Evolutionary conservation across 225 moss, liverwort and hornwort genomes (phyloP).

Genomic region (Antitrichia curtipendula): DNA sequence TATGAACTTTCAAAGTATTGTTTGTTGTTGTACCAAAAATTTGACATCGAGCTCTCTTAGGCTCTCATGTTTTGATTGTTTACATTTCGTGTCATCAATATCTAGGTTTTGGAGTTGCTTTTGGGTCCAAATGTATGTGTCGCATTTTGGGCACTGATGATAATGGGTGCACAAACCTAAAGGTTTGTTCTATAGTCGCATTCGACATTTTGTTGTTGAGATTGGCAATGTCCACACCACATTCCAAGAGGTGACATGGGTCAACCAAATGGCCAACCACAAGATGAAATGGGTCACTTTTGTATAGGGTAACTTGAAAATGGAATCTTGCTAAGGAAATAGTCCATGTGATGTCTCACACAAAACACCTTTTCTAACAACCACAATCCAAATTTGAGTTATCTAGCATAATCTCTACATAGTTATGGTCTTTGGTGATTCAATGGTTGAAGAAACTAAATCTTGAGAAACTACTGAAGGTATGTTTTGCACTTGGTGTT

Average conservation of each 20-base stretch:
- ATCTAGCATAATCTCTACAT: neutral
- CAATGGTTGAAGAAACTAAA: neutral
- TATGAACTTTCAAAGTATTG: neutral
- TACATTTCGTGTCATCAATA: neutral
- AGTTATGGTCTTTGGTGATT: neutral
- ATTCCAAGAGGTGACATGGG: neutral
- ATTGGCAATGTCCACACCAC: neutral
- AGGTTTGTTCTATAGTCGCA: neutral
- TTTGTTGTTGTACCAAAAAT: neutral
- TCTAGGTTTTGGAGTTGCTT: neutral
- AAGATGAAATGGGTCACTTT: too few species aligned
- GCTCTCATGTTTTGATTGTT: neutral
- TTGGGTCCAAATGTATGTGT: neutral
- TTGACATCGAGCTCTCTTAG: too few species aligned
- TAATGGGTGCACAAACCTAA: neutral
- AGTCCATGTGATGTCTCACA: neutral
- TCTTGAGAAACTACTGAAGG: too few species aligned
- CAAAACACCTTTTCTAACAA: neutral
- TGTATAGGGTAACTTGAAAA: neutral
- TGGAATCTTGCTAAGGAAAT: rapidly evolving
- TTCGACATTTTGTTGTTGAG: neutral
- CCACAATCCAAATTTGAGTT: neutral
- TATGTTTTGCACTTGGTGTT: neutral
- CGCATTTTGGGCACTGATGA: rapidly evolving
- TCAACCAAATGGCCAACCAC: neutral